Evolutionary conservation across 169 alveolate species (phyloP).

Genomic region (Plasmodium gonderi): DNA sequence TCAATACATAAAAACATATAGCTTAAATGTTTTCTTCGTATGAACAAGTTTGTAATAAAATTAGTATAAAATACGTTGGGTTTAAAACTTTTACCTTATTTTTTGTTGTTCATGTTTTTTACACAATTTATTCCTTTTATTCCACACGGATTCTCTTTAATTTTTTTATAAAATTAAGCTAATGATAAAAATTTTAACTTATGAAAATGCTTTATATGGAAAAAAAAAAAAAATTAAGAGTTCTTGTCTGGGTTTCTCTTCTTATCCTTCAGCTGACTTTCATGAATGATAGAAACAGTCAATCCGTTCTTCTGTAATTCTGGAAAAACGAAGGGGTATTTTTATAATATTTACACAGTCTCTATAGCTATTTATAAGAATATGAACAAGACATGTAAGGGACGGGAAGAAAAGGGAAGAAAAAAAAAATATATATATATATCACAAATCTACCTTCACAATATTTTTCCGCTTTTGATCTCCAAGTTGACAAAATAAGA

Average conservation of each 20-base stretch:
- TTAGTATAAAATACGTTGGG: neutral
- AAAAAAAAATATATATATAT: neutral
- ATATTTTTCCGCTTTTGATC: slow-evolving; percentile 81
- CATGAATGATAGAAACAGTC: slow-evolving; percentile 74
- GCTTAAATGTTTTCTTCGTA: neutral
- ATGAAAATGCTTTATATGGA: neutral
- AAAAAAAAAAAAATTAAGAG: neutral
- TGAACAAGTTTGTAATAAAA: neutral
- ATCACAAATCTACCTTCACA: slow-evolving; percentile 65
- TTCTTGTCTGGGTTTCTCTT: neutral
- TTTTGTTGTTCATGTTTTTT: neutral
- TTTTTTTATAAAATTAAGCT: neutral
- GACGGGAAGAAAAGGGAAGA: too few relatives aligned
- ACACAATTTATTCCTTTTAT: neutral
- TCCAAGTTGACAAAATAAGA: slow-evolving; percentile 84
- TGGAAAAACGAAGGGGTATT: neutral
- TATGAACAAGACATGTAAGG: too few relatives aligned
- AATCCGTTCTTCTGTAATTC: slow-evolving; percentile 69
- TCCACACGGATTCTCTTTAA: neutral
- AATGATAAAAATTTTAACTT: neutral
- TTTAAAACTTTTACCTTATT: neutral
- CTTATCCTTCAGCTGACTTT: slow-evolving; percentile 62
- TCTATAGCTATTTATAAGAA: neutral
- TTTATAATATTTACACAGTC: neutral
- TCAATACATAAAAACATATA: neutral